phyloP scores from a whole-genome alignment of 148 eudicot genomes.

The Beta vulgaris region DNA sequence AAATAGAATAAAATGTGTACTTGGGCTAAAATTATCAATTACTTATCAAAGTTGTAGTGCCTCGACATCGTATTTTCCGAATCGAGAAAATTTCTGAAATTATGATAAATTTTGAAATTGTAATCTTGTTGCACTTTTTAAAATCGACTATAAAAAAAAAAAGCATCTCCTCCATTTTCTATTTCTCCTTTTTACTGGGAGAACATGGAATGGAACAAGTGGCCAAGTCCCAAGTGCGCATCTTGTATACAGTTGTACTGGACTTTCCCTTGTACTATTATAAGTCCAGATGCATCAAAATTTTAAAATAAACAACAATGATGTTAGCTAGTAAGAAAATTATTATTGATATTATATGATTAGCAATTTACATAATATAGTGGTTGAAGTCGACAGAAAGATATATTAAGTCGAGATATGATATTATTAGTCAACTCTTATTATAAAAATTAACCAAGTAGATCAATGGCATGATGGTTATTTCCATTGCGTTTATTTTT shows the following conservation, averaged over 20 bases:
- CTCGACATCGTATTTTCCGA: background rate
- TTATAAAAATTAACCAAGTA: background rate
- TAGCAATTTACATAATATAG: background rate
- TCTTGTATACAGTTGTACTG: too few relatives aligned
- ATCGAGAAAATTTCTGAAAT: background rate
- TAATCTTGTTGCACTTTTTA: background rate
- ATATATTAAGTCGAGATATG: too few relatives aligned
- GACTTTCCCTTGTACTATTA: background rate
- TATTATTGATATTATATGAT: background rate
- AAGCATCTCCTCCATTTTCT: background rate
- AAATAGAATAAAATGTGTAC: background rate
- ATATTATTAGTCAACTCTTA: background rate
- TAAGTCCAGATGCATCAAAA: background rate
- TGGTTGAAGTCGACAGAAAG: constrained; percentile 1
- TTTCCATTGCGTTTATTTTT: too few relatives aligned
- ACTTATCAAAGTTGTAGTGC: background rate
- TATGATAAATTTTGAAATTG: background rate
- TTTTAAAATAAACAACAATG: background rate
- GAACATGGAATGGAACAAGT: too few relatives aligned
- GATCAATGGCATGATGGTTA: background rate
- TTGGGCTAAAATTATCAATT: background rate
- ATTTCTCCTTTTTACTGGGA: background rate
- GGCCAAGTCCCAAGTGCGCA: too few relatives aligned
- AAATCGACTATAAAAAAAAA: background rate
- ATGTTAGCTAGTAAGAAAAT: background rate